These are phyloP conservation scores for Coniferiporia sulphurascens DNA, from an alignment of 1,284 basidiomycete species.

Conservation along the genomic window DNA sequence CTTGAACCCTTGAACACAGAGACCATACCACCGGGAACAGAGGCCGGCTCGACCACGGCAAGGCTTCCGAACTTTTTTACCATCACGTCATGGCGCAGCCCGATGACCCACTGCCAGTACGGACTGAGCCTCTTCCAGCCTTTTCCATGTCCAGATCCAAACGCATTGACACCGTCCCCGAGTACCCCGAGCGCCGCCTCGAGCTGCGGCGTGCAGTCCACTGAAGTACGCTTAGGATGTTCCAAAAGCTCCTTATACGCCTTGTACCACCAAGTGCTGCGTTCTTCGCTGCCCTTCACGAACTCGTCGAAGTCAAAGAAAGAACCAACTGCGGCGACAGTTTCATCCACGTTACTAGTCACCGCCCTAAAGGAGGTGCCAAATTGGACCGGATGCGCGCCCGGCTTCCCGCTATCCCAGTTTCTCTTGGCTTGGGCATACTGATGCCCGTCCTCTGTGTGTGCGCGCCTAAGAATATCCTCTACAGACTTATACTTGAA, in stretches of 20 bases:
- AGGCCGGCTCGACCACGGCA: conserved; percentile 35
- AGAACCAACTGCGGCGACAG: conserved; percentile 8
- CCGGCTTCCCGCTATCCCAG: conserved; percentile 25
- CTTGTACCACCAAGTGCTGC: conserved; percentile 28
- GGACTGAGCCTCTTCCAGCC: conserved; percentile 7
- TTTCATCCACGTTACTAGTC: background rate
- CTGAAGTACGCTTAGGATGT: conserved; percentile 16
- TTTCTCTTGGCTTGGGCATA: conserved; percentile 26
- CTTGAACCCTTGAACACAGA: conserved; percentile 36
- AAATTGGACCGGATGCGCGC: background rate
- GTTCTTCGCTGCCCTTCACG: conserved; percentile 30
- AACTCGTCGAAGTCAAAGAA: conserved; percentile 37
- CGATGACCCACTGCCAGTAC: conserved; percentile 32
- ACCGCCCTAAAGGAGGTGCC: background rate
- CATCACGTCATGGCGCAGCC: conserved; percentile 39
- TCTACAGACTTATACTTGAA: conserved; percentile 13
- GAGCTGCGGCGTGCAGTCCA: conserved; percentile 26
- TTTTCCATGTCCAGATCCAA: background rate
- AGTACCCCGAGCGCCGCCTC: conserved; percentile 24
- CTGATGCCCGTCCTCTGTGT: conserved; percentile 22
- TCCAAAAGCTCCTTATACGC: conserved; percentile 30
- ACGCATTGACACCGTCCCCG: conserved; percentile 8
- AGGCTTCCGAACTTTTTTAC: conserved; percentile 38
- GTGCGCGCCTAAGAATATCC: conserved; percentile 22
- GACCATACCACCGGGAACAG: conserved; percentile 41